Evolutionary conservation across 768 basidiomycete species (phyloP), one percentile per base, ranked within the genome.

Genomic region (Sarcomyxa edulis): DNA sequence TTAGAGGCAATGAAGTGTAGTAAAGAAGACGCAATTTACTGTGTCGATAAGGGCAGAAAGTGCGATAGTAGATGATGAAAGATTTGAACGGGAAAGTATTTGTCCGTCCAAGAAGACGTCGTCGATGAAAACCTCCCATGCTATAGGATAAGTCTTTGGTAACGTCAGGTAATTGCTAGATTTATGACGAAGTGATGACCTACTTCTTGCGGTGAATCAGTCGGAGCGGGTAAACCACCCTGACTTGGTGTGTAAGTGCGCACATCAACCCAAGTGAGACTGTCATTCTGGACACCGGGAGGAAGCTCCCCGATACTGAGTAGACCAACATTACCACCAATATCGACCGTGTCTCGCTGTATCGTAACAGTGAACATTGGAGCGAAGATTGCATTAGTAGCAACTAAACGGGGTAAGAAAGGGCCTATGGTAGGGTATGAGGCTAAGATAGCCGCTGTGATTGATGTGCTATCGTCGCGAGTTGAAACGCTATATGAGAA

Each of bases 111-210:
- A 68, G 52, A 67, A 88, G 5, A 88, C 80, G 40, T 78, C 78
- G 37, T 86, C 84, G 6, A 89, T 42, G 19, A 72, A 65, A 5
- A 86, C 62, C 54, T 89, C 86, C 86, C 86, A 88, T 8, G 78
- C 67, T 19, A 81, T 62, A 1, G 79, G 76, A 53, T 81, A 81
- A 9, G 59, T 55, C 79, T 79, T 47, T 1, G 14, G 12, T 51
- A 38, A n/a, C n/a, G 15, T 22, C 8, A 33, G 23, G 25, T 21
- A 7, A 48, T 52, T 11, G 53, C 46, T 20, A 49, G n/a, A 21
- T 19, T 21, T 14, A 7, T 35, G 19, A 38, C 10, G 3, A 20
- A 21, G 16, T n/a, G 20, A 15, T 16, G 18, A 58, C 69, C 23
- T 27, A 82, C 82, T 68, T 88, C 84, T 9, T 66, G 56, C 8